Evolutionary conservation across 1,284 basidiomycete species (phyloP).

Genomic region (Pseudozyma hubeiensis): DNA sequence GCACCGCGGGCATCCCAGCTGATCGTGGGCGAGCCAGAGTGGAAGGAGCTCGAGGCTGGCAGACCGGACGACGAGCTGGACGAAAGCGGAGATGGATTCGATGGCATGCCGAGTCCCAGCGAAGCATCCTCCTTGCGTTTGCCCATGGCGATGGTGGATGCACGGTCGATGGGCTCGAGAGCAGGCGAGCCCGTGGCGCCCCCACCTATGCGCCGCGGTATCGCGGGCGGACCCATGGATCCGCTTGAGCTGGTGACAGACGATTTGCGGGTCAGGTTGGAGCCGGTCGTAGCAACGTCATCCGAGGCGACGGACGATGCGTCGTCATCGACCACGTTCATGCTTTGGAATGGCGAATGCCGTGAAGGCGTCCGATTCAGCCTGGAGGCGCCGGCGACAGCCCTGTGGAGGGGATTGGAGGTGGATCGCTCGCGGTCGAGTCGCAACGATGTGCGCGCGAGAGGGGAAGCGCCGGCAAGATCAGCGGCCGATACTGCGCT

Average conservation of each 20-base stretch:
- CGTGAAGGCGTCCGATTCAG: constrained; percentile 32
- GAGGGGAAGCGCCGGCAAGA: constrained; percentile 15
- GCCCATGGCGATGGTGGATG: constrained; percentile 41
- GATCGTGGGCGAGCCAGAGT: constrained; percentile 36
- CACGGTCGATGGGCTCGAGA: constrained; percentile 30
- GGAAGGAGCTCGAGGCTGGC: constrained; percentile 33
- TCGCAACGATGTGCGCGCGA: constrained; percentile 15
- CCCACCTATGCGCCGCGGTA: constrained; percentile 33
- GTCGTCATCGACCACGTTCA: constrained; percentile 30
- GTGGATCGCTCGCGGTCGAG: constrained; percentile 38
- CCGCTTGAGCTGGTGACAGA: constrained; percentile 48
- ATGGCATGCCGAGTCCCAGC: constrained; percentile 45
- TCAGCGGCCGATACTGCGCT: constrained; percentile 8
- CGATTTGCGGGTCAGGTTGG: constrained; percentile 45
- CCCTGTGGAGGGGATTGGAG: constrained; percentile 39
- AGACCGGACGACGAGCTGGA: constrained; percentile 18
- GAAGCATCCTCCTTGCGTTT: constrained; percentile 45
- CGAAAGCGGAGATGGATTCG: constrained; percentile 44
- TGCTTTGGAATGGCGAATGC: constrained; percentile 18
- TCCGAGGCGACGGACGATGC: constrained; percentile 37
- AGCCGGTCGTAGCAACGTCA: constrained; percentile 30
- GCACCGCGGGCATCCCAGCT: constrained; percentile 34
- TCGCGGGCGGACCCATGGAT: constrained; percentile 49
- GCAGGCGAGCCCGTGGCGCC: constrained; percentile 24
- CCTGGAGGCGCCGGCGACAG: constrained; percentile 24